Evolutionary conservation across 768 basidiomycete species (phyloP), one percentile per base, ranked within the genome.

Genomic region (Kockovaella imperatae): DNA sequence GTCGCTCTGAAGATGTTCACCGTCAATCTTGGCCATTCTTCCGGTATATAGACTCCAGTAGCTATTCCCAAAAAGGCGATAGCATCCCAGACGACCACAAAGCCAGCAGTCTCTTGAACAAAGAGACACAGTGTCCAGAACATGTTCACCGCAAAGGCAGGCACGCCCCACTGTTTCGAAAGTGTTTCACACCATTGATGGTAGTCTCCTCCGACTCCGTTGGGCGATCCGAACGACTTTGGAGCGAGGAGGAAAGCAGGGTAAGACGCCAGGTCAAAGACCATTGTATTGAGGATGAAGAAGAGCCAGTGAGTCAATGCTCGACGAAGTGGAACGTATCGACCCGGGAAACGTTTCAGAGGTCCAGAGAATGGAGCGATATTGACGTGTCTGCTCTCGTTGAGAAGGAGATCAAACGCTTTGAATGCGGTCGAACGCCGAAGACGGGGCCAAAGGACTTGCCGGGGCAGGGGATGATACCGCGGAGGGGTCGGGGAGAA

Each of bases 1-100:
- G 45, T 46, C 32, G 45, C 28, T 18, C 21, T 21, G 30, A 28
- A 42, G 3, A 45, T 44, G 39, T 46, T 35, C 13, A 35, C 17
- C 41, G 44, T 52, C 8, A 47, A 26, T 24, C 7, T 18, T 10
- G 50, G 50, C 50, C 45, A 52, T 30, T 52, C 50, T 35, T 52
- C 50, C 6, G 36, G 30, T 21, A 26, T 15, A 35, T 43, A 52
- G 3, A 52, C 15, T 17, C 50, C 50, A 18, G 35, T 40, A 18
- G 26, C 50, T 15, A 52, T 39, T 10, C 35, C 45, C 26, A 41
- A 15, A 2, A 42, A n/a, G 3, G 50, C 50, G 21, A 47, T 31
- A 13, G 30, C 17, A 26, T 52, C 25, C 28, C 25, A 46, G 14
- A 24, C 25, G 6, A 46, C 18, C 5, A 20, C 42, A 18, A 47